phyloP scores from a whole-genome alignment of 2,329 filamentous ascomycete species.

The Cryphonectria carpinicola region DNA sequence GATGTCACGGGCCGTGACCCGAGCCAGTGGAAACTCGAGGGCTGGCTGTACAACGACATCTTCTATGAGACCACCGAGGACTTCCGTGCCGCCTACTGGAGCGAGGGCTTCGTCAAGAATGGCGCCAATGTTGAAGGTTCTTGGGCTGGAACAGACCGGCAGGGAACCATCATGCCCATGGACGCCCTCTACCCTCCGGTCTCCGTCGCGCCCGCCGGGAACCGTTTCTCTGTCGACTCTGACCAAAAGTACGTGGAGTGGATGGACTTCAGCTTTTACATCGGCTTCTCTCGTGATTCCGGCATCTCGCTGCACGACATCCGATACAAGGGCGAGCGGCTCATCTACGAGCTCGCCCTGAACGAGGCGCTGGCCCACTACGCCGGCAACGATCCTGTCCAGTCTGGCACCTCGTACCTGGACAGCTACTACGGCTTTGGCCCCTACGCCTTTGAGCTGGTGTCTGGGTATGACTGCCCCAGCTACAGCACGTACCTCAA shows the following conservation, averaged over 20 bases:
- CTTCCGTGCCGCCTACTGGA: slow-evolving; percentile 49
- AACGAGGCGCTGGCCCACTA: slow-evolving; percentile 61
- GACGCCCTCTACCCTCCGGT: slow-evolving; percentile 44
- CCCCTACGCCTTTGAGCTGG: slow-evolving; percentile 47
- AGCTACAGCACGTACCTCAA: slow-evolving; percentile 54
- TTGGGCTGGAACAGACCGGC: slow-evolving; percentile 49
- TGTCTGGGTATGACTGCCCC: slow-evolving; percentile 57
- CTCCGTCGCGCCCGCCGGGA: slow-evolving; percentile 42
- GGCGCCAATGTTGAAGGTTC: slow-evolving; percentile 51
- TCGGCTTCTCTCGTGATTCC: slow-evolving; percentile 51
- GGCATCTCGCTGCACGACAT: slow-evolving; percentile 57
- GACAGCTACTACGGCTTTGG: slow-evolving; percentile 55
- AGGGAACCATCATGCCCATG: slow-evolving; percentile 42
- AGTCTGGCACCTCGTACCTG: slow-evolving; percentile 50
- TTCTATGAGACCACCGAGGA: slow-evolving; percentile 55
- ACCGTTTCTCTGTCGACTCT: slow-evolving; percentile 47
- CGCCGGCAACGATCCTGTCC: slow-evolving; percentile 50
- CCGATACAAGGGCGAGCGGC: slow-evolving; percentile 55
- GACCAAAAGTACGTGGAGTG: slow-evolving; percentile 51
- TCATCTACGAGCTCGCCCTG: slow-evolving; percentile 60
- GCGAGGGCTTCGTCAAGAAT: slow-evolving; percentile 50
- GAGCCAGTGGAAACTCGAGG: slow-evolving; percentile 52
- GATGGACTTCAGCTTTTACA: slow-evolving; percentile 58
- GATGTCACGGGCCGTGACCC: slow-evolving; percentile 57
- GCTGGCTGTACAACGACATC: slow-evolving; percentile 59